Conservation (phyloP, 2,329 filamentous ascomycete species). For the Raffaelea arxii region DNA sequence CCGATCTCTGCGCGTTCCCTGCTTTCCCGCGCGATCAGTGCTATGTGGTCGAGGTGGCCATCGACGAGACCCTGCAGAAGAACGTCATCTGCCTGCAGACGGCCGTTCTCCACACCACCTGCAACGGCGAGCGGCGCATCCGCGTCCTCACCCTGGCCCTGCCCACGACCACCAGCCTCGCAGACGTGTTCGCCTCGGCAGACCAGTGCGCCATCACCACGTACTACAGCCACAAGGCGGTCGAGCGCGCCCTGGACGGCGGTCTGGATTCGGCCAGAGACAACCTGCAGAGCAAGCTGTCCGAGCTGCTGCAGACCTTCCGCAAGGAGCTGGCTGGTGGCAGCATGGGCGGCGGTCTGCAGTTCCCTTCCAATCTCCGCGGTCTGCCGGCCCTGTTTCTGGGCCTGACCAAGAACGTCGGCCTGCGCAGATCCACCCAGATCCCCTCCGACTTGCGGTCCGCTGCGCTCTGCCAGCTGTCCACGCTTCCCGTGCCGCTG, state of each 20-base stretch:
- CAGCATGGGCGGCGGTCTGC: slow-evolving; percentile 88
- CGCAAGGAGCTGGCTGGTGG: slow-evolving; percentile 93
- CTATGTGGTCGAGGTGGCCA: slow-evolving; percentile 96
- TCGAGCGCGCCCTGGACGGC: slow-evolving; percentile 70
- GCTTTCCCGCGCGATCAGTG: slow-evolving; percentile 95
- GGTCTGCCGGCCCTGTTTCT: slow-evolving; percentile 85
- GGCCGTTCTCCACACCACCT: slow-evolving; percentile 92
- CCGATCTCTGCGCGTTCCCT: slow-evolving; percentile 94
- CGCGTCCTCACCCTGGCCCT: slow-evolving; percentile 88
- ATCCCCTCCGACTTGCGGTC: slow-evolving; percentile 91
- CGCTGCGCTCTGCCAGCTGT: slow-evolving; percentile 86
- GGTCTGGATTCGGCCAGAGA: slow-evolving; percentile 88
- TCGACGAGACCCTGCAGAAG: slow-evolving; percentile 89
- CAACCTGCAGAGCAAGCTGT: slow-evolving; percentile 80
- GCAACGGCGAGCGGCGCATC: slow-evolving; percentile 92
- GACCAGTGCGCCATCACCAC: slow-evolving; percentile 89
- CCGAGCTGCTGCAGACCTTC: slow-evolving; percentile 89
- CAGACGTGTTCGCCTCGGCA: slow-evolving; percentile 87
- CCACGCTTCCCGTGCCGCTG: slow-evolving; percentile 80
- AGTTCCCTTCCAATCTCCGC: slow-evolving; percentile 87
- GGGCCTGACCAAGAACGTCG: slow-evolving; percentile 91
- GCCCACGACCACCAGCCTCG: slow-evolving; percentile 82
- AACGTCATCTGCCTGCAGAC: slow-evolving; percentile 88
- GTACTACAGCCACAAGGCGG: slow-evolving; percentile 96
- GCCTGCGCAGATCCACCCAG: slow-evolving; percentile 82